Base-by-base conservation (phyloP, 805 yeast species). In the Isabelozyma rhagii region DNA sequence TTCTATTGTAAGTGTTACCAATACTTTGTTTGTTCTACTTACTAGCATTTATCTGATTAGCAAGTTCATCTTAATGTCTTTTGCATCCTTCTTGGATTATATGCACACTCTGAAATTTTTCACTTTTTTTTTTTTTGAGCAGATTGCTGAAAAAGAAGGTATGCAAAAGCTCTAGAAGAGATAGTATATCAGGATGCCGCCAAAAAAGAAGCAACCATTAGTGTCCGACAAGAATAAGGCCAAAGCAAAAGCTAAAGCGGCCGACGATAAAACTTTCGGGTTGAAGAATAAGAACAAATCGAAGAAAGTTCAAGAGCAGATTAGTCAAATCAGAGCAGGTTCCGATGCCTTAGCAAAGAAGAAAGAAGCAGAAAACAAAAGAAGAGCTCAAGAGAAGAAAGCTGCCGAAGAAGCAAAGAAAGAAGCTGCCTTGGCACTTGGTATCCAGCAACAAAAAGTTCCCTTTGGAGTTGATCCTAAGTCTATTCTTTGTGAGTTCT, bases 401-500 rank as follows among this genome's bases (percentile, higher is more conserved):
- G 94, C 96, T 10, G 87, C 91, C 1, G 99, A 93, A 55, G 85
- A 81, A 42, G 97, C 97, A 41, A 89, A 87, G 64, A 81, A 81
- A 44, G 97, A 93, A 62, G 96, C 96, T 5, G 85, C 89, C 11
- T 85, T 87, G 14, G 70, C 93, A 43, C 80, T 90, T 59, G 86
- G 84, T 31, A 75, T 89, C 46, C 86, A 81, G 48, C 78, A 75
- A 43, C 97, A 89, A 67, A 90, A 89, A 64, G 89, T 93, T 31
- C 96, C 97, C 41, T 91, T 93, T 62, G 99, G 99, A 47, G 97
- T 91, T 51, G 98, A 94, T 71, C 99, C 99, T 48, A 93, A 94
- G 72, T 83, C 96, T 1, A 87, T 94, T 36, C 70, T 94, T 17
- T 94, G 99, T 81, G 88, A 89, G 50, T 84, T 83, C 69, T 93